These are phyloP conservation scores for Truncatella angustata DNA, from an alignment of 2,329 filamentous ascomycete species.

Conservation along the genomic window DNA sequence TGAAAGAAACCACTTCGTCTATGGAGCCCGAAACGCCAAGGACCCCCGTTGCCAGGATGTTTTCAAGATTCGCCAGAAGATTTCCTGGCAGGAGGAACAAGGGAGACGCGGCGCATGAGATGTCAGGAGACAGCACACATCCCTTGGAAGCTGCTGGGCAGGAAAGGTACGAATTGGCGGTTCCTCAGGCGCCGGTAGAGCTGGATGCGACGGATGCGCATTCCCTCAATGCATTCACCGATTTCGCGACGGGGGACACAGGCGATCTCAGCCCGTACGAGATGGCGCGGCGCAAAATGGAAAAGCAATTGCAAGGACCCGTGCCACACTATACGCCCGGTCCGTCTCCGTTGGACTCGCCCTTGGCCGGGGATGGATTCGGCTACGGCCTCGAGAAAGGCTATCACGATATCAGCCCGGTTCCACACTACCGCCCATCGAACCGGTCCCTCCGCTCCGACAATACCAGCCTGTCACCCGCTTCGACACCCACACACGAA, in stretches of 20 bases:
- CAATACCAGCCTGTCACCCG: conserved; percentile 21
- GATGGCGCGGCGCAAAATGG: conserved; percentile 46
- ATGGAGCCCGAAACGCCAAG: conserved; percentile 31
- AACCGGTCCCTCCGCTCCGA: conserved; percentile 26
- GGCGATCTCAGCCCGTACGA: conserved; percentile 48
- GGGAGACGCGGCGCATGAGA: conserved; percentile 21
- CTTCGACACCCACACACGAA: conserved; percentile 32
- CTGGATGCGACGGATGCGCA: conserved; percentile 42
- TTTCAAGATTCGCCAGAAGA: conserved; percentile 38
- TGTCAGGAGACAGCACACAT: conserved; percentile 29
- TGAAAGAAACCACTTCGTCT: conserved; percentile 35
- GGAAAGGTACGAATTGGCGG: conserved; percentile 50
- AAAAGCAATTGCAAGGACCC: conserved; percentile 48
- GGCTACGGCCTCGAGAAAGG: conserved; percentile 21
- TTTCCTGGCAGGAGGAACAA: conserved; percentile 31
- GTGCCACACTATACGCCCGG: conserved; percentile 47
- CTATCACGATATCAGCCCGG: conserved; percentile 34
- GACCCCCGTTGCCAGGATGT: conserved; percentile 37
- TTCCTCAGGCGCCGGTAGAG: conserved; percentile 44
- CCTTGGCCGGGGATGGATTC: conserved; percentile 5
- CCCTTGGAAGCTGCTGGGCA: conserved; percentile 40
- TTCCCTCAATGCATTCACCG: conserved; percentile 36
- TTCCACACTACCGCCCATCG: conserved; percentile 32
- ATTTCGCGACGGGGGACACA: conserved; percentile 38
- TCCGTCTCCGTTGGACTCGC: conserved; percentile 32